Evolutionary conservation across 441 rosid species (phyloP).

Genomic region (Brassica balearica): DNA sequence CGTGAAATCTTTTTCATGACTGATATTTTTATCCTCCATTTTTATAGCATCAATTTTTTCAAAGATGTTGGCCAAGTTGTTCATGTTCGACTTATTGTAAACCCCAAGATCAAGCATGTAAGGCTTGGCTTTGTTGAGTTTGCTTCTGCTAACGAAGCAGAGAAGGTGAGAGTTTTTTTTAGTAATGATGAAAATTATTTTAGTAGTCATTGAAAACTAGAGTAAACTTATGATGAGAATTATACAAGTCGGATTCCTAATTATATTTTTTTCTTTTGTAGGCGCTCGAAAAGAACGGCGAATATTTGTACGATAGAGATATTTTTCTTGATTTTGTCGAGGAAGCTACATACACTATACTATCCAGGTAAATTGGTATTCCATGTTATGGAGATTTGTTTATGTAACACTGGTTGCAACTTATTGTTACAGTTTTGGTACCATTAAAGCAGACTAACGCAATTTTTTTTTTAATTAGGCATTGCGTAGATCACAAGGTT

Average conservation of each 20-base stretch:
- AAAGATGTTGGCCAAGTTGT: slow-evolving; percentile 1
- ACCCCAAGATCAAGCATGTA: not conserved
- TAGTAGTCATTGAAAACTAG: not conserved
- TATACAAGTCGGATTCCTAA: not conserved
- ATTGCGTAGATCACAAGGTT: slow-evolving; percentile 1
- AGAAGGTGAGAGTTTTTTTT: not conserved
- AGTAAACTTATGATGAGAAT: not conserved
- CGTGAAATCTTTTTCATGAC: not conserved
- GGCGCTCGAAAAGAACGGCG: not conserved
- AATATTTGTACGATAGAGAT: not conserved
- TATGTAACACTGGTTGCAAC: not conserved
- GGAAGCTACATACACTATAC: not conserved
- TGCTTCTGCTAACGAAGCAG: slow-evolving; percentile 2
- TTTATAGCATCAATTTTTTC: slow-evolving; percentile 1
- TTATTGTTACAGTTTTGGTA: not conserved
- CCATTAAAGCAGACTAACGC: not conserved
- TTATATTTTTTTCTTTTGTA: not conserved
- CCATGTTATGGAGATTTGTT: not conserved
- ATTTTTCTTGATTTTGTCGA: not conserved
- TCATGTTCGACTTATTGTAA: slow-evolving; percentile 4
- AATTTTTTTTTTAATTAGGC: not conserved
- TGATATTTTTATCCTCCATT: slow-evolving; percentile 4
- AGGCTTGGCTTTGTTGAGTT: slow-evolving; percentile 1
- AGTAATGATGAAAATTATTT: not conserved
- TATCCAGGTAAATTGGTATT: not conserved